phyloP scores from a whole-genome alignment of 2,329 filamentous ascomycete genomes.

The Cladosporium velox region DNA sequence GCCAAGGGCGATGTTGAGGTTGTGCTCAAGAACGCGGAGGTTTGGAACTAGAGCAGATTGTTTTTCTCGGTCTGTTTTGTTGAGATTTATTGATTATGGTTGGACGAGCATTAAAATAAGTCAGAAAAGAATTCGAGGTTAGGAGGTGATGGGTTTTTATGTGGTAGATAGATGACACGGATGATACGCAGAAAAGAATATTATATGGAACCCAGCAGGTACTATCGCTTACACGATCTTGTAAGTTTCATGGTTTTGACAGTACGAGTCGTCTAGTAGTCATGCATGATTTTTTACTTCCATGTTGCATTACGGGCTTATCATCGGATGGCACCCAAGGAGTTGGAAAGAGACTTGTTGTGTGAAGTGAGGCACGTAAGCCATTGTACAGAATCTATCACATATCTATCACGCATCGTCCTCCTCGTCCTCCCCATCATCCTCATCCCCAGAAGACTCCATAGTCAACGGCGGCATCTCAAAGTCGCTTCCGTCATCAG shows the following conservation, averaged over 20 bases:
- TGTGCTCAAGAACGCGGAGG: slow-evolving; percentile 61
- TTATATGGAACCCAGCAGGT: not conserved
- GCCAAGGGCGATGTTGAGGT: slow-evolving; percentile 61
- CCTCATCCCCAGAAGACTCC: slow-evolving; percentile 35
- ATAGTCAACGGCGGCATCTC: slow-evolving; percentile 40
- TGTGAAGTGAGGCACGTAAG: not conserved
- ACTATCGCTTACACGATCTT: not conserved
- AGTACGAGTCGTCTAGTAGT: not conserved
- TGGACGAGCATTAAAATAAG: not conserved
- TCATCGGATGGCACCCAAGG: not conserved
- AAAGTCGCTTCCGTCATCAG: slow-evolving; percentile 40
- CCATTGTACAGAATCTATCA: not conserved
- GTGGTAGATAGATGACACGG: not conserved
- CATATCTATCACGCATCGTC: not conserved
- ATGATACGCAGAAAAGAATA: not conserved
- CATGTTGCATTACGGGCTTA: not conserved
- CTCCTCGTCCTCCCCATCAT: slow-evolving; percentile 25
- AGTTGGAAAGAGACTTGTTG: not conserved
- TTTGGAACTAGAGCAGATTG: slow-evolving; percentile 37
- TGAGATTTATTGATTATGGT: not conserved
- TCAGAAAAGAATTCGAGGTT: not conserved
- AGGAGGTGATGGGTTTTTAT: not conserved
- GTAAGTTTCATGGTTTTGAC: not conserved
- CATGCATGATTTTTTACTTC: too few relatives aligned
- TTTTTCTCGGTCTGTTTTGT: not conserved